Percentiles rank a stretch among this genome's conserved stretches.
Evolutionary conservation across 371 early-diverging fungal genomes (phyloP).

Genomic region (Mortierella sp.): DNA sequence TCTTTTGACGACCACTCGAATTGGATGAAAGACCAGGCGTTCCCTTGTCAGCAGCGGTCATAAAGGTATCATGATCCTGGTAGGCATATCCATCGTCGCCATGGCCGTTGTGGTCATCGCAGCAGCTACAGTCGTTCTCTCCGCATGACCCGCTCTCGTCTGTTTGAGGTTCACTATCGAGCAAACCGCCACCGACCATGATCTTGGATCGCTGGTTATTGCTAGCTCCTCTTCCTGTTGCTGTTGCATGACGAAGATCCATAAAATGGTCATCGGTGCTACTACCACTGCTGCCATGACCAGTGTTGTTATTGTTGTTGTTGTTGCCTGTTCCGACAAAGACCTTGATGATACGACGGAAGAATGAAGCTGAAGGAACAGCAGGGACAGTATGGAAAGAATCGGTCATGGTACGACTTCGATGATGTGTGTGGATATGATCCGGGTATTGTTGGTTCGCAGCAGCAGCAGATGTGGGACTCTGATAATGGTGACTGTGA

Average conservation of each 20-base stretch:
- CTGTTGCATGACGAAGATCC: not conserved
- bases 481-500: slow-evolving; percentile 7
- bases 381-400: slow-evolving; percentile 5
- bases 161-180: slow-evolving; percentile 19
- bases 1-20: slow-evolving; percentile 20
- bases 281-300: not conserved
- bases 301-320: not conserved
- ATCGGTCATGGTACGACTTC: slow-evolving; percentile 12
- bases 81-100: not conserved
- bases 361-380: slow-evolving; percentile 27
- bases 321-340: slow-evolving; percentile 22
- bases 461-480: not conserved
- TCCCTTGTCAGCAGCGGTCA: not conserved
- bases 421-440: not conserved
- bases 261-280: not conserved
- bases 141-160: slow-evolving; percentile 35
- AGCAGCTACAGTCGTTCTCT: slow-evolving; percentile 36
- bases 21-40: slow-evolving; percentile 20
- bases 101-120: slow-evolving; percentile 8
- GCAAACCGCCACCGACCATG: not conserved
- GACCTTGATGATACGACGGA: slow-evolving; percentile 34
- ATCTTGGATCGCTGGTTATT: not conserved
- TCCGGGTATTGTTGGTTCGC: not conserved
- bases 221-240: not conserved
- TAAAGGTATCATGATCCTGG: slow-evolving; percentile 2